Base-by-base conservation (phyloP, 495 filamentous ascomycete genomes). In the Penicillium lagena region DNA sequence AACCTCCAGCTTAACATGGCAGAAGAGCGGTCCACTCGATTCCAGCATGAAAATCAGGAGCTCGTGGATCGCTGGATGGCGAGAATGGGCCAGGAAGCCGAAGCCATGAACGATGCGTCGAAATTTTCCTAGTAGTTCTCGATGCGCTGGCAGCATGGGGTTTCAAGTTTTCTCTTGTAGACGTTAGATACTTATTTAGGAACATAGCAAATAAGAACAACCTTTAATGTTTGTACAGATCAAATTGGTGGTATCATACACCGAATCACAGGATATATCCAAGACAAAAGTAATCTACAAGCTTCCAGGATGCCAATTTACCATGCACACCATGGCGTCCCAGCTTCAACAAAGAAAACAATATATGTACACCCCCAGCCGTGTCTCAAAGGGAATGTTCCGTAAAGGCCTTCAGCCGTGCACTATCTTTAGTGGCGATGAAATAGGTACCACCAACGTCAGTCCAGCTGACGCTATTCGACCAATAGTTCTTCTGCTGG, bases 51-150 rank as follows among this genome's bases (percentile, higher is more conserved):
- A 57, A 96, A 97, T 55, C 77, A 87, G 55, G 86, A 96, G 37
- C 70, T 96, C 31, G 80, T 96, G 41, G 83, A 90, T 55, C 77
- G 91, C 37, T 96, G 87, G 87, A 93, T 97, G 88, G 78, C 76
- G 48, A 75, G 86, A 46, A 89, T 90, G 73, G 83, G 81, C 7
- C 73, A 80, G 62, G 90, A 96, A 68, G 91, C 87, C 7, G 89
- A 94, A 44, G 82, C 78, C 15, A 87, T 95, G 87, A 96, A 96
- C 58, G 64, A 85, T 27, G 66, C 66, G 22, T 76, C 68, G 9
- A 69, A 64, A 37, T 78, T 67, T 49, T 71, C 63, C 10, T 75
- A 52, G 40, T 13, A 14, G 51, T 13, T 32, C 12, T 4, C 12
- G 30, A 40, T 47, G 12, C 29, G 22, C 32, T 13, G 17, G 22